Evolutionary conservation across 306 rosid genomes (phyloP).

Genomic region (Adenanthera pavonina): DNA sequence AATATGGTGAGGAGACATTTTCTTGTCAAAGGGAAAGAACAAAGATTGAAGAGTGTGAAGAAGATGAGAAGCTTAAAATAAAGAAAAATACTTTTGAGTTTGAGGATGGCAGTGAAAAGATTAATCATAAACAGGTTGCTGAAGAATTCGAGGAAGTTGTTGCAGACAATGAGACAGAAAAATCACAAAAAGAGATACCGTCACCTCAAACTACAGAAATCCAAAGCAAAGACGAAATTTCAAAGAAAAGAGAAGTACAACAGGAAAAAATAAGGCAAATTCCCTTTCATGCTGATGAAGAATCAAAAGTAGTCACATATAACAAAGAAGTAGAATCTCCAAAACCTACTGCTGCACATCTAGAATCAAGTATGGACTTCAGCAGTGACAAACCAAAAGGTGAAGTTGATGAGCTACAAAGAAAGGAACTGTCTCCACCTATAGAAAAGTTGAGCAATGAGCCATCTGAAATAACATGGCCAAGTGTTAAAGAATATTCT

Average conservation of each 20-base stretch:
- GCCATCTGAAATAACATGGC: not conserved
- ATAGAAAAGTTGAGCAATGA: not conserved
- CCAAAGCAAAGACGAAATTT: constrained; percentile 33
- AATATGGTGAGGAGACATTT: not conserved
- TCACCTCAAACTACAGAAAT: constrained; percentile 21
- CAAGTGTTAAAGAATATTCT: not conserved
- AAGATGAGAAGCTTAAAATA: constrained; percentile 32
- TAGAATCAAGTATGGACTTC: not conserved
- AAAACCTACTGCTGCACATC: not conserved
- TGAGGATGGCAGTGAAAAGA: not conserved
- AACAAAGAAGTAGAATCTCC: constrained; percentile 9
- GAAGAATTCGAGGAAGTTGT: constrained; percentile 11
- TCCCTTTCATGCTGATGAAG: not conserved
- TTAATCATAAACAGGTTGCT: constrained; percentile 13
- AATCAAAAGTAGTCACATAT: constrained; percentile 2
- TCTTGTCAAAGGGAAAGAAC: constrained; percentile 2
- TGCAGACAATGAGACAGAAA: constrained; percentile 14
- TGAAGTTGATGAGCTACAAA: constrained; percentile 31
- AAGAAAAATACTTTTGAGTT: not conserved
- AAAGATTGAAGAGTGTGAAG: constrained; percentile 22
- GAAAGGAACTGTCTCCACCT: constrained; percentile 8
- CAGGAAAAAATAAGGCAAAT: constrained; percentile 22
- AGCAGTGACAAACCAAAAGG: constrained; percentile 10
- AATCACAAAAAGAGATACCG: constrained; percentile 5
- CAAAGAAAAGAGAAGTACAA: not conserved